phyloP scores from a whole-genome alignment of 2,329 filamentous ascomycete genomes.

The Daldinia sp. region DNA sequence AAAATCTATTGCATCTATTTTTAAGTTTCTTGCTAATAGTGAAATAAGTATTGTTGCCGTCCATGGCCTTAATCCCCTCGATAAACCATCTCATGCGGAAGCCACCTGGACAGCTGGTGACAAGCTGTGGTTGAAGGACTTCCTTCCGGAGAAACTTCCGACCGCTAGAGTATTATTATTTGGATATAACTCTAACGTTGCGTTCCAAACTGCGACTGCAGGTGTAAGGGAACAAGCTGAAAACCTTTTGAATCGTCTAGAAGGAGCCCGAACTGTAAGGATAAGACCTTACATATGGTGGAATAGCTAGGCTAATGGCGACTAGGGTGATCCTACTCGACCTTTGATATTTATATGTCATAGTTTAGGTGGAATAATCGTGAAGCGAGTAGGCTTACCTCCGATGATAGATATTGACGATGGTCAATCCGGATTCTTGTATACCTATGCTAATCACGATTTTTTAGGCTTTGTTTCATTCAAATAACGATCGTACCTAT shows the following conservation, averaged over 20 bases:
- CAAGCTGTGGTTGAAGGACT: constrained; percentile 35
- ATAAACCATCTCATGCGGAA: constrained; percentile 31
- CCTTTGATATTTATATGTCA: constrained; percentile 40
- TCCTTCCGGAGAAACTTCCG: constrained; percentile 23
- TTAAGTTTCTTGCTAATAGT: constrained; percentile 4
- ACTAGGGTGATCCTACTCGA: constrained; percentile 19
- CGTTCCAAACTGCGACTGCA: constrained; percentile 25
- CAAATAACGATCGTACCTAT: constrained; percentile 25
- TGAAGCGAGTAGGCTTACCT: constrained; percentile 25
- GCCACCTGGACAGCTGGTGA: constrained; percentile 28
- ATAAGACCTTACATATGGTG: not conserved
- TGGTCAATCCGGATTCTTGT: too few species aligned
- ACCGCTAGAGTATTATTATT: constrained; percentile 33
- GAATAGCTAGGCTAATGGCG: not conserved
- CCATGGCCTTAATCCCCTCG: constrained; percentile 33
- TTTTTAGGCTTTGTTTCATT: constrained; percentile 28
- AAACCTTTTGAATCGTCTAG: constrained; percentile 29
- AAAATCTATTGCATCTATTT: too few species aligned
- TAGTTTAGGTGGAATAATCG: constrained; percentile 32
- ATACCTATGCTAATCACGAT: too few species aligned
- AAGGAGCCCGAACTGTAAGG: constrained; percentile 16
- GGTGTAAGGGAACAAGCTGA: constrained; percentile 31
- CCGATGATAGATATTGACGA: not conserved
- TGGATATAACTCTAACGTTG: constrained; percentile 35
- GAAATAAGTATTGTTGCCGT: constrained; percentile 34